Base-by-base conservation (phyloP, 371 early-diverging fungal species). In the Mucor saturninus region DNA sequence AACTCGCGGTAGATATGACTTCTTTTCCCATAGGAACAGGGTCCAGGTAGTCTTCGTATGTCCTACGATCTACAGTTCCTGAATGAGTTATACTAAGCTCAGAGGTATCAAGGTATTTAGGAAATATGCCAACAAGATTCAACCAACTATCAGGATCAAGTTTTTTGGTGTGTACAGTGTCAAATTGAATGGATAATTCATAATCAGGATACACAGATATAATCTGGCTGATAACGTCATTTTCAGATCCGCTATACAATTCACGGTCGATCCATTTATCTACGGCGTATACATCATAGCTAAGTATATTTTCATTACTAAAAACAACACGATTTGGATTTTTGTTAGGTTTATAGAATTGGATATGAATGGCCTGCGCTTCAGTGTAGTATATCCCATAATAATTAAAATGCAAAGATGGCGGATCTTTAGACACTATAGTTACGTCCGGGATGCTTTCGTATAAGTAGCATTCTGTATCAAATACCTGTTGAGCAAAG, bases 101-200 rank as follows among this genome's bases (percentile, higher is more conserved):
- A 10, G 73, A 62, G 5, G 49, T 61, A 45, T 69, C 69, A 32
- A 56, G 53, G 21, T 71, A 67, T 6, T 35, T 15, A 5, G 77
- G 72, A 31, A 65, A 48, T 29, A 77, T 64, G 14, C 77, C 77
- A 48, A 73, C 61, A 59, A 69, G 71, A 50, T 73, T 77, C 74
- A 74, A 73, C 26, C 21, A 26, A 28, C n/a, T n/a, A 8, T 37
- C 14, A 11, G n/a, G 35, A n/a, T 29, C 30, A 37, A 50, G 1
- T 9, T 21, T 6, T 3, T 35, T 1, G 7, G 38, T 54, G 10
- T 35, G 4, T 3, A 21, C 9, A 30, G 39, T 54, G 26, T 54
- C 21, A 15, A 38, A 54, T 38, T 54, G 54, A 37, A 38, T 13
- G 10, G 37, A 38, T 4, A 37, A 2, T 7, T 38, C 3, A 5